These are phyloP conservation scores for Flaveria linearis DNA, from an alignment of 129 eudicot genomes.

Conservation along the genomic window DNA sequence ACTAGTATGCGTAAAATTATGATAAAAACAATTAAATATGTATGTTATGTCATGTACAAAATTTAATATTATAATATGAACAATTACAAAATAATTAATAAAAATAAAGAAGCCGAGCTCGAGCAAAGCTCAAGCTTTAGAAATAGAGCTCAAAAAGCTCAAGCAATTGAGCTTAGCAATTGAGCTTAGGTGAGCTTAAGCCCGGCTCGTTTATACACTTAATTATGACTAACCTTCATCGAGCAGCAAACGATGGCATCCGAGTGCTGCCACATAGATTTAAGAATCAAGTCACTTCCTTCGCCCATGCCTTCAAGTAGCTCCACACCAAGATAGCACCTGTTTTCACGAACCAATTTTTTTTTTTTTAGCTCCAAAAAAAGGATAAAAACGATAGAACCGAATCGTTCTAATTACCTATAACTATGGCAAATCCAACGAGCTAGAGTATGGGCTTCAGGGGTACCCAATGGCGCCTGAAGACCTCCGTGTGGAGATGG, in stretches of 20 bases:
- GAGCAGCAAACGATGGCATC: constrained; percentile 80
- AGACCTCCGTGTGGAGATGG: constrained; percentile 59
- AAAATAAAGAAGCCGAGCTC: no score
- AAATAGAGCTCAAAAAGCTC: no score
- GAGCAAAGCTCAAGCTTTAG: no score
- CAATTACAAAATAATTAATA: no score
- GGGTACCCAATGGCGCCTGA: constrained; percentile 40
- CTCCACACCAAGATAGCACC: constrained; percentile 62
- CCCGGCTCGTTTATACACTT: background rate
- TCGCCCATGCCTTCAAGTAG: constrained; percentile 47
- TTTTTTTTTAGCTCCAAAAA: background rate
- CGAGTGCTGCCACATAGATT: constrained; percentile 68
- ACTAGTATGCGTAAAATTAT: no score
- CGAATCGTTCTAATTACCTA: constrained; percentile 36
- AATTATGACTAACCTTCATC: constrained; percentile 45
- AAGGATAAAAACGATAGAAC: background rate
- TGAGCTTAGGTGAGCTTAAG: no score
- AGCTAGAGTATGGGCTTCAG: constrained; percentile 74
- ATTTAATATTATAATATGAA: no score
- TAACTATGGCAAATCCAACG: constrained; percentile 83
- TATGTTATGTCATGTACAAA: no score
- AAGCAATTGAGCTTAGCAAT: no score
- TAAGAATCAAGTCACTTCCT: constrained; percentile 56
- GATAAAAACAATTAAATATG: no score
- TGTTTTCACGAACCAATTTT: constrained; percentile 14